A percentile compares a stretch with the other conserved stretches of the same genome.
Evolutionary conservation across 805 yeast genomes (phyloP).

Genomic region (Zygoascus biomembranicola): DNA sequence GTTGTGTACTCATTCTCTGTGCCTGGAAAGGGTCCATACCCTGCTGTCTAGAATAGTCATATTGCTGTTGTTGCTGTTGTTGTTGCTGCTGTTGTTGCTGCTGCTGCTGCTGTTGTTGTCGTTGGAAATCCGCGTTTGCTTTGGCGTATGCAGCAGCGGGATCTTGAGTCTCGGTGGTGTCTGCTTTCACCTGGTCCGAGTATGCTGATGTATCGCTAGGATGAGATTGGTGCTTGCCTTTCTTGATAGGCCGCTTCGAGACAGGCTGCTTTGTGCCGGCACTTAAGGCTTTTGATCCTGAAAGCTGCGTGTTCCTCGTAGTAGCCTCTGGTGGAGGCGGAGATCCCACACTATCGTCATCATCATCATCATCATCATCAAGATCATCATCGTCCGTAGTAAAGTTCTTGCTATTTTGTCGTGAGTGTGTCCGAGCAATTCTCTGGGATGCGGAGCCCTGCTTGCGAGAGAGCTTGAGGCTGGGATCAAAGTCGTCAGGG

Average conservation of each 20-base stretch:
- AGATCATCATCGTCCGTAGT: slow-evolving; percentile 9
- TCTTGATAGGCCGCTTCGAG: not conserved
- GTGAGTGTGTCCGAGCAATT: slow-evolving; percentile 1
- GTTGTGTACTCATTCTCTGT: slow-evolving; percentile 1
- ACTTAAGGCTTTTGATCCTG: not conserved
- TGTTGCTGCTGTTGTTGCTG: slow-evolving; percentile 10
- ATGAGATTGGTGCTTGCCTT: not conserved
- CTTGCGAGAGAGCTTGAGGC: not conserved
- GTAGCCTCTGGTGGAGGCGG: not conserved
- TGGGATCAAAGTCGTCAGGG: slow-evolving; percentile 18
- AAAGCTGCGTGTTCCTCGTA: not conserved
- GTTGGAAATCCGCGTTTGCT: slow-evolving; percentile 2
- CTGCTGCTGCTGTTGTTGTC: slow-evolving; percentile 6
- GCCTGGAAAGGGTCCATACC: not conserved
- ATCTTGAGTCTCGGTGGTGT: not conserved
- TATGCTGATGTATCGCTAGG: not conserved
- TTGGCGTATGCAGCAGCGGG: not conserved
- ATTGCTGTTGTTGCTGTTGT: not conserved
- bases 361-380: slow-evolving; percentile 16
- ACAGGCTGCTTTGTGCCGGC: not conserved
- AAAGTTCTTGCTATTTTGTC: not conserved
- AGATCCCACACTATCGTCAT: slow-evolving; percentile 2
- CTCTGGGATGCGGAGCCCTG: not conserved
- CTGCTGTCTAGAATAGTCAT: not conserved
- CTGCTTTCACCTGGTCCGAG: not conserved